Conservation (phyloP, 495 filamentous ascomycete species). For the Hypoxylon cercidicola region DNA sequence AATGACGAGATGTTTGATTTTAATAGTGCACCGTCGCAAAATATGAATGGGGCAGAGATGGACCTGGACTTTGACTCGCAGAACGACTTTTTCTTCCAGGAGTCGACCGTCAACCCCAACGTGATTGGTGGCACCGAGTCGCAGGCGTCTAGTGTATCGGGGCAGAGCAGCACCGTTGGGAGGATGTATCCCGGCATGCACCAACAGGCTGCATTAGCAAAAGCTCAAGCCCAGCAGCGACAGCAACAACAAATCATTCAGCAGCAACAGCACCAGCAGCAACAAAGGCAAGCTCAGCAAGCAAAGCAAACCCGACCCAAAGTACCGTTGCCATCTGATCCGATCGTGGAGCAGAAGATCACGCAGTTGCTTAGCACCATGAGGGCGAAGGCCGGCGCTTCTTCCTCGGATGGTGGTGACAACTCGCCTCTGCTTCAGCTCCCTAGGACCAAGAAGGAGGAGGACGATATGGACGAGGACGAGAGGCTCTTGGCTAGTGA, state of each 20-base stretch:
- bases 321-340: constrained; percentile 64
- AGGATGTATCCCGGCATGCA: constrained; percentile 91
- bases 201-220: constrained; percentile 84
- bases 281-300: constrained; percentile 49
- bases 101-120: constrained; percentile 75
- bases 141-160: constrained; percentile 50
- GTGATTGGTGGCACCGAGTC: constrained; percentile 69
- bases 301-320: constrained; percentile 56
- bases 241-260: constrained; percentile 71
- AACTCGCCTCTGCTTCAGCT: constrained; percentile 66
- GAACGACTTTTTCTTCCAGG: constrained; percentile 62
- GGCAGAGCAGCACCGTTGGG: constrained; percentile 66
- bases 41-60: constrained; percentile 62
- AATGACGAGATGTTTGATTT: constrained; percentile 67
- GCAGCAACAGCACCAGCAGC: constrained; percentile 60
- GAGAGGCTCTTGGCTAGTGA: constrained; percentile 92
- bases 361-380: constrained; percentile 85
- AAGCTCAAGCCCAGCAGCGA: constrained; percentile 76
- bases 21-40: constrained; percentile 61
- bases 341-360: constrained; percentile 84
- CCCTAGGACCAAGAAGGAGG: constrained; percentile 76
- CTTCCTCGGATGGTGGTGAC: constrained; percentile 61
- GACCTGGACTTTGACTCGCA: constrained; percentile 73
- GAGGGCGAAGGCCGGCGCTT: constrained; percentile 68
- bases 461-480: constrained; percentile 98